These are phyloP conservation scores for Cladosporium colombiae DNA, from an alignment of 2,329 filamentous ascomycete species.

Conservation along the genomic window DNA sequence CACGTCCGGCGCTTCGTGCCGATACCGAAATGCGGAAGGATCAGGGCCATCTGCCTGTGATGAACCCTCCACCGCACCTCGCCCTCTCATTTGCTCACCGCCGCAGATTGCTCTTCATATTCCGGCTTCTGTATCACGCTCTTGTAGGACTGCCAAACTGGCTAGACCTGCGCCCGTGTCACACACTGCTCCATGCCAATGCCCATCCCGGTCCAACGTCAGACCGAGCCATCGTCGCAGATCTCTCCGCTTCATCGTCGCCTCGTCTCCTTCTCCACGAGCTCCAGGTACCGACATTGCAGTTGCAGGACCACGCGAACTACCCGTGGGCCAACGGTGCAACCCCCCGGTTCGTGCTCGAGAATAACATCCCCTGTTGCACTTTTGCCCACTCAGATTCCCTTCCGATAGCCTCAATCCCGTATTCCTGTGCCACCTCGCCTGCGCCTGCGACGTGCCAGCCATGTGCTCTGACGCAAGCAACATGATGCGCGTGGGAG, in stretches of 20 bases:
- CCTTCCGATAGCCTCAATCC: not conserved
- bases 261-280: not conserved
- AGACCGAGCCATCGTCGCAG: not conserved
- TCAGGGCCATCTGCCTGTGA: slow-evolving; percentile 5
- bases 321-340: not conserved
- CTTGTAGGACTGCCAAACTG: slow-evolving; percentile 3
- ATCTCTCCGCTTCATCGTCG: not conserved
- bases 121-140: not conserved
- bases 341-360: not conserved
- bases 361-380: not conserved
- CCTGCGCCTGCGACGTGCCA: slow-evolving; percentile 17
- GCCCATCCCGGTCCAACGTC: slow-evolving; percentile 8
- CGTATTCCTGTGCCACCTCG: slow-evolving; percentile 7
- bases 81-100: slow-evolving; percentile 13
- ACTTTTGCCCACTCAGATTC: not conserved
- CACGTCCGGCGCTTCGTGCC: slow-evolving; percentile 9
- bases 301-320: not conserved
- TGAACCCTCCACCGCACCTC: not conserved
- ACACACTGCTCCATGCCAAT: not conserved
- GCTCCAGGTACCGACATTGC: slow-evolving; percentile 6
- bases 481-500: slow-evolving; percentile 16
- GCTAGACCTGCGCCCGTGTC: not conserved
- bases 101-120: not conserved
- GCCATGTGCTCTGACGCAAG: slow-evolving; percentile 20
- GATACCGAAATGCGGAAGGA: slow-evolving; percentile 1